Evolutionary conservation across 768 basidiomycete genomes (phyloP).

Genomic region (Auriscalpium vulgare): DNA sequence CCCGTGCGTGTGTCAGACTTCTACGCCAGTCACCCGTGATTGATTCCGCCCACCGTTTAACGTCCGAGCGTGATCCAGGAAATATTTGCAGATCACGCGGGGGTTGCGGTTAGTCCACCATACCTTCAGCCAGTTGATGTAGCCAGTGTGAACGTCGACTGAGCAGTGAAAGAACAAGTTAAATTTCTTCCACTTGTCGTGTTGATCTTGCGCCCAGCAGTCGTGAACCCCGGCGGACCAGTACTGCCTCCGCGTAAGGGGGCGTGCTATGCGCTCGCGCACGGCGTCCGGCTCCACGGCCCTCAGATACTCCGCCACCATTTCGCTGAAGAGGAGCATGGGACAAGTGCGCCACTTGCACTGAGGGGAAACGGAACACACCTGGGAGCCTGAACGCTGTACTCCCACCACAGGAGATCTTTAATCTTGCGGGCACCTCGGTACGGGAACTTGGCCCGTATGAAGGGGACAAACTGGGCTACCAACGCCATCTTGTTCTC

Average conservation of each 20-base stretch:
- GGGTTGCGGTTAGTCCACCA: constrained; percentile 19
- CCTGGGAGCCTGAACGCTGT: not conserved
- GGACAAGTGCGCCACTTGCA: not conserved
- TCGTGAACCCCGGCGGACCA: constrained; percentile 15
- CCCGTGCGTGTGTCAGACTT: too few species aligned
- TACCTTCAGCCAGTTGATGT: constrained; percentile 13
- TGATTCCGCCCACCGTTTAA: too few species aligned
- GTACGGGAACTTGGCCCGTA: not conserved
- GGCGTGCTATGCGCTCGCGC: not conserved
- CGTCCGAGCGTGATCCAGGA: constrained; percentile 4
- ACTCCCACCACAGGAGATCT: not conserved
- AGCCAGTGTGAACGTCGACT: constrained; percentile 6
- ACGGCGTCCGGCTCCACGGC: not conserved
- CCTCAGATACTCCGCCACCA: not conserved
- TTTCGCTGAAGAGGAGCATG: not conserved
- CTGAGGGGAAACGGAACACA: not conserved
- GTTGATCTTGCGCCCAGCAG: constrained; percentile 18
- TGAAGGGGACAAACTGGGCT: not conserved
- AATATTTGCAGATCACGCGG: not conserved
- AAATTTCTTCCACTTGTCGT: constrained; percentile 17
- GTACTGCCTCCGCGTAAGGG: not conserved
- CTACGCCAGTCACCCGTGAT: too few species aligned
- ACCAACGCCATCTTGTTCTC: not conserved
- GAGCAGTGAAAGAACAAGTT: constrained; percentile 11
- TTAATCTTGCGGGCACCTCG: not conserved